A percentile compares a stretch with the other conserved stretches of the same genome.
Evolutionary conservation across 1,139 yeast genomes (phyloP).

Genomic region (Taphrina sp.): DNA sequence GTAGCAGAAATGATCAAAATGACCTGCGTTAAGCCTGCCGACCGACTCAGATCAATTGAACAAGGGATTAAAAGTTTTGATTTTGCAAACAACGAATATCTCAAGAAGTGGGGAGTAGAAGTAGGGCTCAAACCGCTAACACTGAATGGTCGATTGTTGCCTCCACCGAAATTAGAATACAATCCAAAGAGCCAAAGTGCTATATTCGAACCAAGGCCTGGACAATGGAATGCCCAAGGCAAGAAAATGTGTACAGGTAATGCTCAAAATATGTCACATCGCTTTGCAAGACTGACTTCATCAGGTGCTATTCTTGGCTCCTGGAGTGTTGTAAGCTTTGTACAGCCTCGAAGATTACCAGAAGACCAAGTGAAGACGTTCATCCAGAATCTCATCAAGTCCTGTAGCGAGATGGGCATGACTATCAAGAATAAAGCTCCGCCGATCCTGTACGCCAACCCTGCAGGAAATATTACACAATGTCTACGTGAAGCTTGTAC

Average conservation of each 20-base stretch:
- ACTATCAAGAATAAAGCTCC: slow-evolving; percentile 18
- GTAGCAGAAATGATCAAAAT: slow-evolving; percentile 35
- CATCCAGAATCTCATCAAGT: background rate
- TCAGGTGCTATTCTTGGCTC: slow-evolving; percentile 9
- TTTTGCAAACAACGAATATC: slow-evolving; percentile 34
- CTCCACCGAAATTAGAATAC: slow-evolving; percentile 34
- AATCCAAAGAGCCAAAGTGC: slow-evolving; percentile 16
- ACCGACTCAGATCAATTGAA: slow-evolving; percentile 20
- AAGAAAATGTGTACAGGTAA: slow-evolving; percentile 26
- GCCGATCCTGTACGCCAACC: slow-evolving; percentile 24
- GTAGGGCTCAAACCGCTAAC: slow-evolving; percentile 29
- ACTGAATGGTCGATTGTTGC: slow-evolving; percentile 35
- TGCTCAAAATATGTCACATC: too few species aligned
- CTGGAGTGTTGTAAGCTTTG: slow-evolving; percentile 36
- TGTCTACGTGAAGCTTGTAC: slow-evolving; percentile 26
- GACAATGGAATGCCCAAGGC: slow-evolving; percentile 35
- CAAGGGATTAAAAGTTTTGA: slow-evolving; percentile 27
- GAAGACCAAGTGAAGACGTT: slow-evolving; percentile 4
- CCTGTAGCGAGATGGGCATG: slow-evolving; percentile 19
- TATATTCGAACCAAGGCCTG: slow-evolving; percentile 32
- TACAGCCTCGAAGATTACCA: slow-evolving; percentile 16
- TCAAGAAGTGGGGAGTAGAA: slow-evolving; percentile 34
- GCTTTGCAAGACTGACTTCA: background rate
- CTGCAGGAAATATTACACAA: slow-evolving; percentile 14
- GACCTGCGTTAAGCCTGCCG: slow-evolving; percentile 20